Percentiles rank a stretch among this genome's conserved stretches.
These are phyloP conservation scores for Fusarium concolor DNA, from an alignment of 2,329 filamentous ascomycete genomes.

Conservation along the genomic window DNA sequence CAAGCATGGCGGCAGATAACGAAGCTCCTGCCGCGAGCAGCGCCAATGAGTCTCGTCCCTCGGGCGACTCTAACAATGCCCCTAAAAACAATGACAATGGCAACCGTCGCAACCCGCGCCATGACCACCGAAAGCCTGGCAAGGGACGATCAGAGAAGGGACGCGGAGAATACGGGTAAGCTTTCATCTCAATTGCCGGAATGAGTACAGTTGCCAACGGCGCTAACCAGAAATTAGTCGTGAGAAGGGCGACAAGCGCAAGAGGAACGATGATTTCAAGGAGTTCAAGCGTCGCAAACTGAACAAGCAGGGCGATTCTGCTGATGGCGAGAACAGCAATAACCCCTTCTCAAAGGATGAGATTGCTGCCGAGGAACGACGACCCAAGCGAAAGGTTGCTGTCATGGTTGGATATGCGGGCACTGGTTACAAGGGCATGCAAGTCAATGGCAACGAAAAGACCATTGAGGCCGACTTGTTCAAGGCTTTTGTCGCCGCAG, in stretches of 20 bases:
- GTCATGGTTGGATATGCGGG: slow-evolving; percentile 96
- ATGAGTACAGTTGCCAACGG: slow-evolving; percentile 44
- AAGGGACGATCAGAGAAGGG: slow-evolving; percentile 49
- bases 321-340: slow-evolving; percentile 45
- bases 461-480: slow-evolving; percentile 98
- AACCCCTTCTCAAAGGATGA: slow-evolving; percentile 78
- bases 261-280: slow-evolving; percentile 55
- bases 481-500: slow-evolving; percentile 87
- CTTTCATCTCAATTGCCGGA: background rate
- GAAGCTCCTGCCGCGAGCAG: slow-evolving; percentile 47
- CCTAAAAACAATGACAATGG: slow-evolving; percentile 36
- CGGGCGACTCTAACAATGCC: slow-evolving; percentile 31
- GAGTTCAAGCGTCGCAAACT: slow-evolving; percentile 58
- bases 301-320: slow-evolving; percentile 51
- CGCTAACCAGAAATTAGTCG: slow-evolving; percentile 53
- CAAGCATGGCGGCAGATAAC: slow-evolving; percentile 50
- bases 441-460: slow-evolving; percentile 84
- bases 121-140: slow-evolving; percentile 46
- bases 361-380: slow-evolving; percentile 86
- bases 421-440: slow-evolving; percentile 97
- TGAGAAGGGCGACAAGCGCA: slow-evolving; percentile 54
- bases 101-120: slow-evolving; percentile 46
- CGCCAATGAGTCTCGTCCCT: slow-evolving; percentile 33
- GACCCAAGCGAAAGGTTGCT: slow-evolving; percentile 95
- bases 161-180: slow-evolving; percentile 49